Conservation (phyloP, 805 yeast species). For the Suhomyces kilbournensis region DNA sequence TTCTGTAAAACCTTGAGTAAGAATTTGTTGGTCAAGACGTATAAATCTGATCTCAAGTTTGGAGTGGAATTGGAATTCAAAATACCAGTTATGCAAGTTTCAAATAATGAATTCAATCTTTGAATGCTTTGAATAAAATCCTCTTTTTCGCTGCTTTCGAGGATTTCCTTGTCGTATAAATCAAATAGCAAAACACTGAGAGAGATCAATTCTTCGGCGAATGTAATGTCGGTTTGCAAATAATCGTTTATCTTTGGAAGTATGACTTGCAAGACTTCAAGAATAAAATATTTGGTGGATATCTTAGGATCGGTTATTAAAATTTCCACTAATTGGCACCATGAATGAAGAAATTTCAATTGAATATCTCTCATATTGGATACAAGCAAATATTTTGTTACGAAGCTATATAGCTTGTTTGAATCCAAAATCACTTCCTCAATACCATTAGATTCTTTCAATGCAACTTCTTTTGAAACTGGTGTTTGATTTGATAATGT, state of each 20-base stretch:
- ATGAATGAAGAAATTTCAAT: conserved; percentile 65
- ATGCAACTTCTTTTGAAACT: background rate
- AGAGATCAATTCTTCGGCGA: conserved; percentile 75
- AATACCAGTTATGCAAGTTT: conserved; percentile 72
- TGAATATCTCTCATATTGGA: conserved; percentile 52
- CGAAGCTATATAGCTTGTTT: conserved; percentile 29
- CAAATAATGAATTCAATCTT: conserved; percentile 66
- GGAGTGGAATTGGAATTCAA: conserved; percentile 66
- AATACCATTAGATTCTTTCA: background rate
- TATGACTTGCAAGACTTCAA: conserved; percentile 72
- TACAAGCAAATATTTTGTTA: conserved; percentile 46
- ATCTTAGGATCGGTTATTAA: conserved; percentile 62
- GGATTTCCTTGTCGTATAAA: conserved; percentile 43
- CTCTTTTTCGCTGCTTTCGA: conserved; percentile 14
- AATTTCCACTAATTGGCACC: conserved; percentile 80
- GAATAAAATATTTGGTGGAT: conserved; percentile 53
- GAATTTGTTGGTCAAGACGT: conserved; percentile 67
- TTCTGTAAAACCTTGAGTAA: conserved; percentile 49
- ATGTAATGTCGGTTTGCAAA: conserved; percentile 59
- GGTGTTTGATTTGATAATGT: background rate
- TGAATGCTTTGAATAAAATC: conserved; percentile 33
- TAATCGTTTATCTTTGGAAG: conserved; percentile 77
- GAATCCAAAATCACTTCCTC: conserved; percentile 21
- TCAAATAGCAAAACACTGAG: conserved; percentile 70
- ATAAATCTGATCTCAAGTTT: conserved; percentile 71